Evolutionary conservation across 2,329 filamentous ascomycete species (phyloP).

Genomic region (Alternaria ethzedia): DNA sequence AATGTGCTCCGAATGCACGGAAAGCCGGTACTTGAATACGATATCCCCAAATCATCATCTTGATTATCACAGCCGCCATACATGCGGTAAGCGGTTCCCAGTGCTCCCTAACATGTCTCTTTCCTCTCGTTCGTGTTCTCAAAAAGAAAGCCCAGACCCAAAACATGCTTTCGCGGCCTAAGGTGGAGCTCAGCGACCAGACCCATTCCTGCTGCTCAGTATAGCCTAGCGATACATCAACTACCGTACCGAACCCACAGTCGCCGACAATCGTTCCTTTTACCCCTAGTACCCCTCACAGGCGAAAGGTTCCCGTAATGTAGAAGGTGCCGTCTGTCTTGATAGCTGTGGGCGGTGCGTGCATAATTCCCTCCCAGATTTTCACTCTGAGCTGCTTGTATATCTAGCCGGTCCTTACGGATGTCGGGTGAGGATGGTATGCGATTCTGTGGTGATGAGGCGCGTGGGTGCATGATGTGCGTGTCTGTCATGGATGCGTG

Average conservation of each 20-base stretch:
- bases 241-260: constrained; percentile 17
- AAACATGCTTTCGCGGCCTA: constrained; percentile 49
- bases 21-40: background rate
- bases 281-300: constrained; percentile 8
- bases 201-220: constrained; percentile 61
- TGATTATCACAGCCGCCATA: background rate
- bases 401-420: constrained; percentile 10
- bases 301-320: constrained; percentile 5
- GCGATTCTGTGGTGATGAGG: background rate
- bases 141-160: background rate
- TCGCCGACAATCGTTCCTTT: constrained; percentile 31
- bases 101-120: background rate
- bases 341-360: constrained; percentile 8
- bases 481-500: background rate
- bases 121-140: background rate
- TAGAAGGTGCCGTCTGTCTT: background rate
- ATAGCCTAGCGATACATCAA: constrained; percentile 59
- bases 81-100: background rate
- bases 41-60: constrained; percentile 1
- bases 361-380: constrained; percentile 2
- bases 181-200: constrained; percentile 62
- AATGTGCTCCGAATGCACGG: background rate
- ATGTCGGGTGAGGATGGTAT: constrained; percentile 21
- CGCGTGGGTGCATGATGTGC: constrained; percentile 1
- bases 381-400: background rate